Conservation (phyloP, 129 eudicot species). For the Apium graveolens region DNA sequence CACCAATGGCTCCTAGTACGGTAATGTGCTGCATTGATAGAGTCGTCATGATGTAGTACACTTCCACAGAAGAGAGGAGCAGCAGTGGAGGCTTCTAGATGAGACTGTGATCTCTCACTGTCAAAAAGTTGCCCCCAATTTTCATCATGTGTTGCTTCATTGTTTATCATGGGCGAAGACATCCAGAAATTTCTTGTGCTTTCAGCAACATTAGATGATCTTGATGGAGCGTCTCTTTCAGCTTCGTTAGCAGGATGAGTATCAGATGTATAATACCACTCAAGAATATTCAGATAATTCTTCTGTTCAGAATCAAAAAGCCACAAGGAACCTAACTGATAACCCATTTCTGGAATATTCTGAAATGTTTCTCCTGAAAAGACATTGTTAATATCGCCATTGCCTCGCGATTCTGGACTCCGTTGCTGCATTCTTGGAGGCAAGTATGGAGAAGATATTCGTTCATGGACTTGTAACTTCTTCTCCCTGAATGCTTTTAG, state of each 20-base stretch:
- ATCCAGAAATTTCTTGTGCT: conserved; percentile 38
- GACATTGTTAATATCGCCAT: conserved; percentile 28
- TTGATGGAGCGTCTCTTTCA: conserved; percentile 24
- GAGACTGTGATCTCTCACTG: conserved; percentile 26
- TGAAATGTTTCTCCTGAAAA: conserved; percentile 35
- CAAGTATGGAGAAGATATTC: conserved; percentile 29
- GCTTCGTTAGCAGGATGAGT: conserved; percentile 17
- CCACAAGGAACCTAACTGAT: conserved; percentile 61
- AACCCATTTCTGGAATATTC: conserved; percentile 27
- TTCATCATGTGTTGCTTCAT: conserved; percentile 27
- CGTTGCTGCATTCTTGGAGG: conserved; percentile 38
- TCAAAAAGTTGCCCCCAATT: conserved; percentile 57
- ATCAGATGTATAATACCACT: conserved; percentile 72
- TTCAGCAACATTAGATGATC: conserved; percentile 20
- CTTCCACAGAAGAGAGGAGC: conserved; percentile 56
- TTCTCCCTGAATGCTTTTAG: conserved; percentile 59
- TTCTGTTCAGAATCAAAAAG: conserved; percentile 56
- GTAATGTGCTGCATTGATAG: conserved; percentile 17
- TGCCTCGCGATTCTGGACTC: conserved; percentile 27
- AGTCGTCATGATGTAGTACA: conserved; percentile 49
- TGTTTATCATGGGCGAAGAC: conserved; percentile 28
- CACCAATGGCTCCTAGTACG: conserved; percentile 75
- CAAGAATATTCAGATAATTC: conserved; percentile 68
- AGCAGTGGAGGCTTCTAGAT: conserved; percentile 64
- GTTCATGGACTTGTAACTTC: conserved; percentile 47